phyloP scores from a whole-genome alignment of 164 flowering plant genomes.

The Protea cynaroides region DNA sequence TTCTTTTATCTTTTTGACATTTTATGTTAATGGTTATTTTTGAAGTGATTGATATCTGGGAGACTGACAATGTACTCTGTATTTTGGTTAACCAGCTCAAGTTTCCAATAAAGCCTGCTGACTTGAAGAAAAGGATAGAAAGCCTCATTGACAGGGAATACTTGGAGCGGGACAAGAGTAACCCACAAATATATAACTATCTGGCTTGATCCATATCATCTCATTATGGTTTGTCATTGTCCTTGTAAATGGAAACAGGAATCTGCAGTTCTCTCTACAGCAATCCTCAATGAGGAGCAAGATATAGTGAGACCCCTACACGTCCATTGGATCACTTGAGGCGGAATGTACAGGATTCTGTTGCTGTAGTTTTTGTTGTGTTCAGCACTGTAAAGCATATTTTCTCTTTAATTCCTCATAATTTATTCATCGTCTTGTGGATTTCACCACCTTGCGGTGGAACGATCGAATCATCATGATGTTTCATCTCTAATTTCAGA shows the following conservation, averaged over 20 bases:
- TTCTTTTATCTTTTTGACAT: background rate
- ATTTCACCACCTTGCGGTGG: background rate
- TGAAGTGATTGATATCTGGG: background rate
- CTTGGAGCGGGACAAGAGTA: slow-evolving; percentile 93
- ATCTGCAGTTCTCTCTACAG: background rate
- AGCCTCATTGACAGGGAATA: slow-evolving; percentile 95
- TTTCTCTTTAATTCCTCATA: background rate
- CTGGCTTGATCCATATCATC: slow-evolving; percentile 42
- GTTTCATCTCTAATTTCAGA: no score
- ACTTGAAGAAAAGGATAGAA: slow-evolving; percentile 94
- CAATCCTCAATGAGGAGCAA: background rate
- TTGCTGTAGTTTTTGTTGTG: slow-evolving; percentile 2
- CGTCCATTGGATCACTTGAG: background rate
- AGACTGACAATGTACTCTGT: background rate
- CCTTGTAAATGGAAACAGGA: slow-evolving; percentile 20
- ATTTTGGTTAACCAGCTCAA: slow-evolving; percentile 55
- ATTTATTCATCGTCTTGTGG: background rate
- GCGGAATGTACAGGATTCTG: slow-evolving; percentile 18
- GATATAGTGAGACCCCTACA: slow-evolving; percentile 9
- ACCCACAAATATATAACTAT: slow-evolving; percentile 95
- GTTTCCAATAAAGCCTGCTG: slow-evolving; percentile 94
- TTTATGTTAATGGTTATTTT: background rate
- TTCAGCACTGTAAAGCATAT: slow-evolving; percentile 17
- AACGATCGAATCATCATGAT: background rate
- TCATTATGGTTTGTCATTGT: background rate